Evolutionary conservation across 108 stramenopile species (phyloP).

Genomic region (Cylindrotheca fusiformis): DNA sequence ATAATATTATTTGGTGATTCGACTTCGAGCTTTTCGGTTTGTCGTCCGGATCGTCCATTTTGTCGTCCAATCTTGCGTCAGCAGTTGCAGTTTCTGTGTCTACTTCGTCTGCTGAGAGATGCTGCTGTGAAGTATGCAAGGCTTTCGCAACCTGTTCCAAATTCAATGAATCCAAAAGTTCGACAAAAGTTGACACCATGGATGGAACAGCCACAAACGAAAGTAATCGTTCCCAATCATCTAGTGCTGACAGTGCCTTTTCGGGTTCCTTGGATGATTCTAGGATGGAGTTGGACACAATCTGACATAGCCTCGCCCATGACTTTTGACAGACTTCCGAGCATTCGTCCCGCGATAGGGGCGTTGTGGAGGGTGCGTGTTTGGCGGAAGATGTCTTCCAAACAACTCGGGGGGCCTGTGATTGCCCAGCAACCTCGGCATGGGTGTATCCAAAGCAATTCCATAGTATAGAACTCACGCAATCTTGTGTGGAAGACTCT

Average conservation of each 20-base stretch:
- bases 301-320: conserved; percentile 13
- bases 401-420: conserved; percentile 5
- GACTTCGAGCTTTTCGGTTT: conserved; percentile 3
- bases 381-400: conserved; percentile 14
- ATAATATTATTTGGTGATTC: conserved; percentile 8
- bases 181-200: conserved; percentile 6
- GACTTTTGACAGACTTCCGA: conserved; percentile 29
- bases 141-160: neutral
- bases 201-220: conserved; percentile 9
- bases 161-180: conserved; percentile 2
- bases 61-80: conserved; percentile 6
- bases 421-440: neutral
- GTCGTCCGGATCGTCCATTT: conserved; percentile 6
- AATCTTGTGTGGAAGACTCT: neutral
- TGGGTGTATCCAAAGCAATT: conserved; percentile 18
- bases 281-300: conserved; percentile 5
- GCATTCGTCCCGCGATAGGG: conserved; percentile 29
- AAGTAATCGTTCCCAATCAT: conserved; percentile 33
- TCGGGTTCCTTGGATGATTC: neutral
- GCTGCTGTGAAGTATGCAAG: neutral
- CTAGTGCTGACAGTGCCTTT: conserved; percentile 10
- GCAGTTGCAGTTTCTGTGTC: neutral
- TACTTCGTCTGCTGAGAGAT: neutral
- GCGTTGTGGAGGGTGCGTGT: conserved; percentile 1
- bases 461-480: conserved; percentile 31